These are phyloP conservation scores for Phytophthora multivora DNA, from an alignment of 352 stramenopile genomes.

Conservation along the genomic window DNA sequence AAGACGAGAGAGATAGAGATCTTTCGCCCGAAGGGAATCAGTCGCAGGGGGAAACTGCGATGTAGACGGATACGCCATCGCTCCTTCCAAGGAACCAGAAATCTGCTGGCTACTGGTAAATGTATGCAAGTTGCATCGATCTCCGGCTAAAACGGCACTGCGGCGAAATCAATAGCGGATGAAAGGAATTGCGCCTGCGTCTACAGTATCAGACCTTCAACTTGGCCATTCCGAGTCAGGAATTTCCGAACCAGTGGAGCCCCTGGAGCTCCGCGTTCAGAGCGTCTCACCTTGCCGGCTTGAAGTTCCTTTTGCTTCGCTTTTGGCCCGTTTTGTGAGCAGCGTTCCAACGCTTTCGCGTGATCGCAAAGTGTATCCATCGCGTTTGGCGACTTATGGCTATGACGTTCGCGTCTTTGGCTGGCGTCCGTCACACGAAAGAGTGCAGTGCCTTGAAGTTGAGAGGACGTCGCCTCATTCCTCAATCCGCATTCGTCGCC, in stretches of 20 bases:
- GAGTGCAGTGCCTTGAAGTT: constrained; percentile 21
- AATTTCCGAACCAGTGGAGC: no score
- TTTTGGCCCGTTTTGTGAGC: no score
- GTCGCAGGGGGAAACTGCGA: no score
- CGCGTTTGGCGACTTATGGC: constrained; percentile 7
- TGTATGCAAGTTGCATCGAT: no score
- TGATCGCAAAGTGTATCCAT: neutral
- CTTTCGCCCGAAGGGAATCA: constrained; percentile 9
- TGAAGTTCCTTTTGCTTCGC: no score
- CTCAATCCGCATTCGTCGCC: constrained; percentile 19
- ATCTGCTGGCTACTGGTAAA: no score
- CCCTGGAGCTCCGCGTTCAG: no score
- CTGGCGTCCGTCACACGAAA: constrained; percentile 21
- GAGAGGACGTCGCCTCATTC: constrained; percentile 29
- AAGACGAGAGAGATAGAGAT: constrained; percentile 11
- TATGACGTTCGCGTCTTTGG: neutral
- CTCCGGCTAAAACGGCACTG: neutral
- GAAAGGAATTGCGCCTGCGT: constrained; percentile 1
- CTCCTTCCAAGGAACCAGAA: no score
- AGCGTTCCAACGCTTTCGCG: no score
- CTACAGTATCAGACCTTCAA: constrained; percentile 17
- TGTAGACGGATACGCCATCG: no score
- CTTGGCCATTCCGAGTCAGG: neutral
- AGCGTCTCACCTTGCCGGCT: no score
- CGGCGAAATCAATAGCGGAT: neutral